Evolutionary conservation across 1,284 basidiomycete genomes (phyloP).

Genomic region (Pseudozyma sp.): DNA sequence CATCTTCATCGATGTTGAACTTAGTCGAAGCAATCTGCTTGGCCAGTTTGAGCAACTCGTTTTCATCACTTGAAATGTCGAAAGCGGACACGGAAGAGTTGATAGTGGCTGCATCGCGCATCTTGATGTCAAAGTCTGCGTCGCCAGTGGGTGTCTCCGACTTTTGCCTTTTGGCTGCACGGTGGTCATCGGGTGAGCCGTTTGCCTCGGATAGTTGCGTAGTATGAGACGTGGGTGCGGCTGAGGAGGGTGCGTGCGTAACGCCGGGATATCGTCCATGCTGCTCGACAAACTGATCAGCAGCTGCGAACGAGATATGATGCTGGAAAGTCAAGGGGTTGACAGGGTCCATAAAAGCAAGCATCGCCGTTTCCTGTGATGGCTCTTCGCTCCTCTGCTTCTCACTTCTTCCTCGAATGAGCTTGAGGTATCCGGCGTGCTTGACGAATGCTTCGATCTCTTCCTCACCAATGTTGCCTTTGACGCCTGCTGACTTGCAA

Average conservation of each 20-base stretch:
- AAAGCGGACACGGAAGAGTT: conserved; percentile 48
- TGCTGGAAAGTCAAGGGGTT: conserved; percentile 63
- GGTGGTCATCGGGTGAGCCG: conserved; percentile 1
- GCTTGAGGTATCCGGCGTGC: conserved; percentile 84
- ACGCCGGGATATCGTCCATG: conserved; percentile 71
- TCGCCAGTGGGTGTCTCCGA: conserved; percentile 51
- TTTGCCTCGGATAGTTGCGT: conserved; percentile 1
- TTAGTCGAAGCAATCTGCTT: conserved; percentile 21
- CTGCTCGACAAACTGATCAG: conserved; percentile 69
- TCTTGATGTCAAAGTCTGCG: conserved; percentile 41
- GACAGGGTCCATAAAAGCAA: conserved; percentile 60
- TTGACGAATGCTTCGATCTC: conserved; percentile 86
- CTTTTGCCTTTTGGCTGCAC: conserved; percentile 48
- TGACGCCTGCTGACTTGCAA: conserved; percentile 57
- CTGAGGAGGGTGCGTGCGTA: conserved; percentile 6
- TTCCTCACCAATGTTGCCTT: conserved; percentile 69
- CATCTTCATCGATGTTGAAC: conserved; percentile 28
- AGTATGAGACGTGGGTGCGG: not conserved
- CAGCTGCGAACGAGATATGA: conserved; percentile 70
- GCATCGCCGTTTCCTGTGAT: conserved; percentile 50
- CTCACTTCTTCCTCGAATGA: conserved; percentile 79
- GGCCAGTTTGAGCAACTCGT: conserved; percentile 41
- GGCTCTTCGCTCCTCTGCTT: conserved; percentile 66
- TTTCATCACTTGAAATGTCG: conserved; percentile 48
- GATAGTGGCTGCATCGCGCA: conserved; percentile 68